phyloP scores from a whole-genome alignment of 805 yeast species.

The Barnettozyma siamensis region DNA sequence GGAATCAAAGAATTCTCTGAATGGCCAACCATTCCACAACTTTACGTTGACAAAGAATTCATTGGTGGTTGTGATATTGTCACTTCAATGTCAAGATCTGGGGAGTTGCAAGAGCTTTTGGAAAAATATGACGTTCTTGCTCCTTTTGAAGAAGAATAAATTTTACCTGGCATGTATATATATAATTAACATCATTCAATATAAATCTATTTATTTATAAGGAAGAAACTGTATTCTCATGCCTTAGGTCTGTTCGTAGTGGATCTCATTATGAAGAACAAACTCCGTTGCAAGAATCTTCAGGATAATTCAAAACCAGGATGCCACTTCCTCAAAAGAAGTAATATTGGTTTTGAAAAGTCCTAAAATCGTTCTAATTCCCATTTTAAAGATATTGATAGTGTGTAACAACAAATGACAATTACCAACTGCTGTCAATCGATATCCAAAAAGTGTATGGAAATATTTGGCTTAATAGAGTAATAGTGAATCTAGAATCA shows the following conservation, averaged over 20 bases:
- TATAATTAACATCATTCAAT: not conserved
- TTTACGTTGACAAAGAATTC: conserved; percentile 85
- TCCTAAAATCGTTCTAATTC: conserved; percentile 1
- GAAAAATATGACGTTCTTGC: conserved; percentile 75
- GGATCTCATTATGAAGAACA: conserved; percentile 26
- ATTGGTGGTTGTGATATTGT: conserved; percentile 97
- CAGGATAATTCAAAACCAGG: not conserved
- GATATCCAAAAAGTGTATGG: conserved; percentile 10
- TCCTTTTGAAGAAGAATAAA: conserved; percentile 46
- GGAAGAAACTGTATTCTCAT: conserved; percentile 30
- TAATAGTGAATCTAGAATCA: not conserved
- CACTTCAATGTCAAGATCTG: conserved; percentile 82
- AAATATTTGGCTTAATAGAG: not conserved
- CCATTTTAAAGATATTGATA: conserved; percentile 4
- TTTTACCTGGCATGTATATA: conserved; percentile 7
- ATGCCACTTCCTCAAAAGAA: not conserved
- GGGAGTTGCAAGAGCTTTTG: conserved; percentile 83
- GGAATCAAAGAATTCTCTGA: conserved; percentile 93
- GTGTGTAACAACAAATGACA: not conserved
- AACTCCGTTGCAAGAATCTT: conserved; percentile 32
- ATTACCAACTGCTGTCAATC: not conserved
- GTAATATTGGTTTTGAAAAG: not conserved
- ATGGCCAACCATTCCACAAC: conserved; percentile 99
- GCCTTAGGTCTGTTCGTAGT: conserved; percentile 36
- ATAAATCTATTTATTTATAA: not conserved